Conservation (phyloP, 176 grass and related monocot species). For the Tillandsia fasciculata region DNA sequence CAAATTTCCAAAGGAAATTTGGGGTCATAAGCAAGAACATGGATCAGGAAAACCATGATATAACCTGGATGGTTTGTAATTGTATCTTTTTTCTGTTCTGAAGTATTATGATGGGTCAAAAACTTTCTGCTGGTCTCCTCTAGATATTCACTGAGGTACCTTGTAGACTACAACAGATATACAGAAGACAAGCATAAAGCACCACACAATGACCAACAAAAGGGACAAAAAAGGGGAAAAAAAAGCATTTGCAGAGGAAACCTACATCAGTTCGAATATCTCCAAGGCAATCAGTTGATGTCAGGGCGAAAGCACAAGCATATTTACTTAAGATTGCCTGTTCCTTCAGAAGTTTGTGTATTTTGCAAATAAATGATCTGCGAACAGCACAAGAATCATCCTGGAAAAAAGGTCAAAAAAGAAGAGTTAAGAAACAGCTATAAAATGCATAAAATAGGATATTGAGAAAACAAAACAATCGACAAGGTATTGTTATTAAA, state of each 20-base stretch:
- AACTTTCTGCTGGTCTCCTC: conserved; percentile 42
- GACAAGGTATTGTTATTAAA: too few species aligned
- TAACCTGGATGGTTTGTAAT: conserved; percentile 59
- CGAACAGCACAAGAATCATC: conserved; percentile 70
- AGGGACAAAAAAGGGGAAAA: not conserved
- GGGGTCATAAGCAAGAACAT: conserved; percentile 53
- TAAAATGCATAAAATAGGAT: conserved; percentile 5
- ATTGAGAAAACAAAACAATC: not conserved
- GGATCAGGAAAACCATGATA: conserved; percentile 77
- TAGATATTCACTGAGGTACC: conserved; percentile 60
- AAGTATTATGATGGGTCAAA: conserved; percentile 30
- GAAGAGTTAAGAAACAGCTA: conserved; percentile 17
- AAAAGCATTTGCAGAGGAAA: conserved; percentile 19
- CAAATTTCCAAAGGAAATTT: conserved; percentile 38
- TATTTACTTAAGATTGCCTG: conserved; percentile 64
- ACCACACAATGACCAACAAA: not conserved
- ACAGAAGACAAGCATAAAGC: not conserved
- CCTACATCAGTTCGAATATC: conserved; percentile 73
- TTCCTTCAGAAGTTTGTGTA: conserved; percentile 58
- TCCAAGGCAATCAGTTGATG: conserved; percentile 52
- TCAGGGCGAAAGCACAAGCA: conserved; percentile 80
- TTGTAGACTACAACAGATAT: conserved; percentile 38
- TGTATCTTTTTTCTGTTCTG: conserved; percentile 27
- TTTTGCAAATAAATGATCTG: conserved; percentile 58
- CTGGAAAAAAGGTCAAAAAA: conserved; percentile 35